Evolutionary conservation across 2,329 filamentous ascomycete species (phyloP).

Genomic region (Pyrenochaeta sp.): DNA sequence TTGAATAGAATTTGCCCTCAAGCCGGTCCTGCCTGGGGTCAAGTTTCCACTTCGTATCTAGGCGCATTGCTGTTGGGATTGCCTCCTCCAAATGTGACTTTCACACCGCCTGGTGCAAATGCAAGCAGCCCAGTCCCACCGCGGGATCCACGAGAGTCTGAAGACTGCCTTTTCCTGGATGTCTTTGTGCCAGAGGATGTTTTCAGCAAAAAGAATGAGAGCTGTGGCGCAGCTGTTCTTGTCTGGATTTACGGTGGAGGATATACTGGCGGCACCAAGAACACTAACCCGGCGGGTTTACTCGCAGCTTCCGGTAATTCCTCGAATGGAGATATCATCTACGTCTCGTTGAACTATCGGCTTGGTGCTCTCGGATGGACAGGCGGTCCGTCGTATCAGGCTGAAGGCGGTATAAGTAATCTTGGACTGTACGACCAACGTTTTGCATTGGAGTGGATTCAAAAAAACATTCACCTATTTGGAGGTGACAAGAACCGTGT

Average conservation of each 20-base stretch:
- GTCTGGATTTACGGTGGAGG: conserved; percentile 61
- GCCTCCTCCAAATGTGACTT: conserved; percentile 39
- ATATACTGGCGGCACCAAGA: conserved; percentile 54
- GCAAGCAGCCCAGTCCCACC: conserved; percentile 27
- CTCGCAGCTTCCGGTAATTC: conserved; percentile 52
- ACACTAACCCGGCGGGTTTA: conserved; percentile 50
- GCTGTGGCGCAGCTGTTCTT: conserved; percentile 52
- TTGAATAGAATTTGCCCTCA: conserved; percentile 44
- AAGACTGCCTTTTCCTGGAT: conserved; percentile 60
- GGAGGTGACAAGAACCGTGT: conserved; percentile 49
- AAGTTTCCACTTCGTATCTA: conserved; percentile 44
- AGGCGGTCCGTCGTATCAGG: conserved; percentile 43
- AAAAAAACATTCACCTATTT: conserved; percentile 49
- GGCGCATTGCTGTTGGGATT: conserved; percentile 35
- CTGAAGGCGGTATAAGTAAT: conserved; percentile 45
- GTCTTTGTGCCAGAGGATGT: conserved; percentile 54
- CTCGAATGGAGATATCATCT: conserved; percentile 52
- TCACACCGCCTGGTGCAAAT: conserved; percentile 34
- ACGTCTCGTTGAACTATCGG: conserved; percentile 57
- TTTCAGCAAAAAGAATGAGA: conserved; percentile 40
- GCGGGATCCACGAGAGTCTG: conserved; percentile 42
- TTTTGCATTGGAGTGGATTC: conserved; percentile 50
- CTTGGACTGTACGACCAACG: conserved; percentile 48
- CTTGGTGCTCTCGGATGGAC: conserved; percentile 51
- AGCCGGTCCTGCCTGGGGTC: conserved; percentile 53